Base-by-base conservation (phyloP, 2,329 filamentous ascomycete genomes). In the Verticillium dahliae region DNA sequence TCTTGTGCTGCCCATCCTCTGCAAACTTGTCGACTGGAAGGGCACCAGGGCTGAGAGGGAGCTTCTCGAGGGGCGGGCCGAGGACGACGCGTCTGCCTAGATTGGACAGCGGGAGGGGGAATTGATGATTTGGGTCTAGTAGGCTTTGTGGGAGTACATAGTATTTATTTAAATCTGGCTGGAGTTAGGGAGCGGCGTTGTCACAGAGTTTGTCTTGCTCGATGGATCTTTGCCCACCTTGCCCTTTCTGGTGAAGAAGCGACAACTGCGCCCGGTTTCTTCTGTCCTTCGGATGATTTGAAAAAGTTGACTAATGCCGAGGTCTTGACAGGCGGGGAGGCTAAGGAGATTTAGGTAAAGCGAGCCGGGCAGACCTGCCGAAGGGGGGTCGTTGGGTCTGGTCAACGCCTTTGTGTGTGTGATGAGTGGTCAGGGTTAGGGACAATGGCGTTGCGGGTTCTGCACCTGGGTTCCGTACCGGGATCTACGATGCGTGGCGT, bases 1-100 rank as follows among this genome's bases (percentile, higher is more conserved):
- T 1, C 56, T 65, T 0, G 14, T 68, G 37, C 60, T 70, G 1
- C 69, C 70, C 0, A 56, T 68, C 1, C 59, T 70, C 4, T 58
- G 64, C 27, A 65, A 63, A 31, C 57, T 60, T n/a, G 63, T 63
- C 18, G 45, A 61, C 50, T 65, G 62, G 61, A 41, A 65, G 61
- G 64, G 64, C 0, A 65, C 64, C 7, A 61, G 63, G 62, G 61
- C 64, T 2, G 64, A 65, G 60, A 65, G 57, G 59, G 64, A 65
- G 34, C 55, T 65, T 3, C 27, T 55, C 13, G 64, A 38, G 15
- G 60, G 14, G 41, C 56, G 50, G 22, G 45, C 56, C 22, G 58
- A 52, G 54, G 60, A 61, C 13, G 3, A n/a, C 18, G 27, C 15
- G 14, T 18, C 34, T 56, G 22, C 45, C 9, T 52, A 45, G 39